Base-by-base conservation (phyloP, 305 asterid species). In the Nicotiana rustica region DNA sequence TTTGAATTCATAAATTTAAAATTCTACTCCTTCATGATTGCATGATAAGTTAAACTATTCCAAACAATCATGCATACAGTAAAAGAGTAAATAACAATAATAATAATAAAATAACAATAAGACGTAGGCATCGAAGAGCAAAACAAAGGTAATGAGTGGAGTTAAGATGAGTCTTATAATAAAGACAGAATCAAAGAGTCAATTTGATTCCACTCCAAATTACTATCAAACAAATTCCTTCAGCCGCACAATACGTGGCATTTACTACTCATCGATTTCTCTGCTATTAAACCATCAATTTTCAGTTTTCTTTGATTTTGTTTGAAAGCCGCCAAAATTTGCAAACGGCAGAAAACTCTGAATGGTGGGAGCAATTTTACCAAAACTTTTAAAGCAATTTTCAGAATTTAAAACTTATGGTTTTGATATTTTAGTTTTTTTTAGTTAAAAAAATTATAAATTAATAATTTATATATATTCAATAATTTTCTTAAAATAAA, bases 131-230 rank as follows among this genome's bases (percentile, higher is more conserved):
- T 62, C 82, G 83, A 81, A 29, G 85, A 64, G 68, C 29, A 15
- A 55, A 85, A 62, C 66, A 78, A 78, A 41, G 36, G 75, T 86
- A 80, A 88, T 80, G 89, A 83, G 86, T 87, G 83, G 83, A 84
- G 66, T 82, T 84, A 79, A 82, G 83, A 78, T 52, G 82, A 69
- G 80, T 82, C 87, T 79, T 76, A 55, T 18, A 83, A 85, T 67
- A 83, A 85, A 77, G 87, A 84, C 86, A 91, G 83, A 84, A 5
- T 12, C 59, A 19, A 81, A 38, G 82, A 85, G 88, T 90, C 84
- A 90, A 89, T 86, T 87, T 80, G 97, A 93, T 93, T 91, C 98
- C 91, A 90, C 41, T 92, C 98, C 98, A 93, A 93, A 84, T 14
- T 87, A 73, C 95, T 84, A 91, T 44, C 86, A 87, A 84, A 93